phyloP scores from a whole-genome alignment of 2,329 filamentous ascomycete species.

The Beauveria scarabaeidicola region DNA sequence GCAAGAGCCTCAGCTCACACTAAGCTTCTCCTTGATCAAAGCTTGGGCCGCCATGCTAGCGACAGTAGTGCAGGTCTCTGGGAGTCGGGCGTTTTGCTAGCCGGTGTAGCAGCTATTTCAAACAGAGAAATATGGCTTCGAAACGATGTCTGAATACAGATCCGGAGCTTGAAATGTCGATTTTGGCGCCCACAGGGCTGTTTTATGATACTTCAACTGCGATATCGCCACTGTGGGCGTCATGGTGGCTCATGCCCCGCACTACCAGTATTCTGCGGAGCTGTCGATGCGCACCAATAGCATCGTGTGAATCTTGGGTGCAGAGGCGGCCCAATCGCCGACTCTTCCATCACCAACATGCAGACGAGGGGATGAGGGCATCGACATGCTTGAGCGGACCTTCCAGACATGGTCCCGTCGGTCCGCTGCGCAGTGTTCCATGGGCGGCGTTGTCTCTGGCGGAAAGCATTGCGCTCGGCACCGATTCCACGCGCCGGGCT shows the following conservation, averaged over 20 bases:
- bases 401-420: not conserved
- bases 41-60: constrained; percentile 19
- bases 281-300: constrained; percentile 11
- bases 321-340: not conserved
- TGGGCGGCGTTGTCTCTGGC: not conserved
- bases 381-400: not conserved
- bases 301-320: not conserved
- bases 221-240: constrained; percentile 1
- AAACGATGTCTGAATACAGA: not conserved
- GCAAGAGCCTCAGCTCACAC: constrained; percentile 15
- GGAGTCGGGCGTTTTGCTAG: too few species aligned
- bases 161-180: not conserved
- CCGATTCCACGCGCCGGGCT: not conserved
- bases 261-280: constrained; percentile 1
- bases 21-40: constrained; percentile 21
- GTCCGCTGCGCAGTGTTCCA: not conserved
- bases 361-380: not conserved
- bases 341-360: not conserved
- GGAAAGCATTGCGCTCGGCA: not conserved
- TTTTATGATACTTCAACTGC: not conserved
- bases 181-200: not conserved
- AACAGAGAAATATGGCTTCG: not conserved
- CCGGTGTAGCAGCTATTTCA: not conserved
- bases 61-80: not conserved
- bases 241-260: not conserved